Conservation (phyloP, 2,329 filamentous ascomycete species). For the Leptographium galeiforme region DNA sequence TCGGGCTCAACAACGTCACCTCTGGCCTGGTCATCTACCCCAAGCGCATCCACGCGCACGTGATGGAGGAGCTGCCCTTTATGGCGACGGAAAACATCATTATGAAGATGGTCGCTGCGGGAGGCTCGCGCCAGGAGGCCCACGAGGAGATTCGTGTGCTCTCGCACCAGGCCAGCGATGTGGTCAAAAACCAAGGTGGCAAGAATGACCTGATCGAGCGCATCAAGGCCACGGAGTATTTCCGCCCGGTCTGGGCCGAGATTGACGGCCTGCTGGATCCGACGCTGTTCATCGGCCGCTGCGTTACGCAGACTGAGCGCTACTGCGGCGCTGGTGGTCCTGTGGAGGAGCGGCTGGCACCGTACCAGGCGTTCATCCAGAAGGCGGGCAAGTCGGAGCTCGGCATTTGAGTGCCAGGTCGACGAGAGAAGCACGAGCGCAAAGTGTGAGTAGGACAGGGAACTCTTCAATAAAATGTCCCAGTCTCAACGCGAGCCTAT, state of each 20-base stretch:
- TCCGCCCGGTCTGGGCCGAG: constrained; percentile 56
- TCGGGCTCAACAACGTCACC: constrained; percentile 47
- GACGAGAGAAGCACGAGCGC: no score
- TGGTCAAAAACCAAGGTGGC: constrained; percentile 37
- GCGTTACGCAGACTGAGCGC: constrained; percentile 27
- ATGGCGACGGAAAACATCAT: constrained; percentile 55
- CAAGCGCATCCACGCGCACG: constrained; percentile 49
- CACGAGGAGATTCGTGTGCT: constrained; percentile 80
- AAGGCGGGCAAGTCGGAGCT: neutral
- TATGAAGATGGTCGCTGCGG: constrained; percentile 61
- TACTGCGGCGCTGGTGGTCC: constrained; percentile 9
- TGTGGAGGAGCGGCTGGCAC: neutral
- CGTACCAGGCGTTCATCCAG: neutral
- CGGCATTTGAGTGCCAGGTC: neutral
- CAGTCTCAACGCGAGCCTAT: no score
- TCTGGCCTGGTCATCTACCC: constrained; percentile 65
- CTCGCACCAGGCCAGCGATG: constrained; percentile 56
- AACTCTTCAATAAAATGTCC: no score
- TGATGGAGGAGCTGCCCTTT: constrained; percentile 71
- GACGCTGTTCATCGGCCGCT: constrained; percentile 23
- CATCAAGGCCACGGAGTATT: constrained; percentile 60
- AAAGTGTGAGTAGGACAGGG: no score
- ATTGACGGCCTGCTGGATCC: constrained; percentile 12
- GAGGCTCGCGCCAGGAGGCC: constrained; percentile 61
- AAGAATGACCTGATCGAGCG: constrained; percentile 70